Evolutionary conservation across 2,329 filamentous ascomycete species (phyloP), one percentile per base, ranked within the genome.

Genomic region (Fusarium brachygibbosum): DNA sequence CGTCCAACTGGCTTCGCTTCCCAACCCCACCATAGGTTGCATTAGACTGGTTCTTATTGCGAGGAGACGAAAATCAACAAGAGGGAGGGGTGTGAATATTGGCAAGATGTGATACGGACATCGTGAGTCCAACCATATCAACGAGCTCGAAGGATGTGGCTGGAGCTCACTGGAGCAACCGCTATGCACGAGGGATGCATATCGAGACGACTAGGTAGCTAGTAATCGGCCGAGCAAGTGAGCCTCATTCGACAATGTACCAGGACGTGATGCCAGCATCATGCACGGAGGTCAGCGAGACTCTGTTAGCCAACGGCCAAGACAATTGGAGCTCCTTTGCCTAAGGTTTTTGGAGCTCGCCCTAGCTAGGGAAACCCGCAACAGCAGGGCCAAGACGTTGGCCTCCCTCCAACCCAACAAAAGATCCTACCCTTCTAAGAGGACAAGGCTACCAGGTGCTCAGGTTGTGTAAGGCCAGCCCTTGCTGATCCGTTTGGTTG

Each of bases 151-250:
- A 58, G 53, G 59, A 75, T 74, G 73, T 75, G 73, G 73, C 73
- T 74, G 61, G 46, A 74, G 69, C 68, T 75, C 71, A 72, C 71
- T 74, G 64, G 73, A 74, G 72, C 70, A 68, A 74, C 62, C 53
- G 42, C 51, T 49, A 44, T 52, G 63, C 69, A 72, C 58, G 70
- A 49, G 56, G 51, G 59, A 48, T 63, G 67, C 59, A 65, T 44
- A 48, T 57, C 31, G 41, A 61, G 56, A 69, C 35, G 48, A 38
- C 50, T 57, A 42, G 50, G 56, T 34, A 55, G 46, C 45, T 62
- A 60, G 57, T 31, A 58, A 51, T 48, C 60, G 46, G 55, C 34
- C 38, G 49, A 56, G 49, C 41, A 61, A 63, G 62, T n/a, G 38
- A 55, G 56, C 45, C 41, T 55, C 55, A 42, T 45, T 49, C 40